These are phyloP conservation scores for Zymoseptoria tritici DNA, from an alignment of 2,329 filamentous ascomycete species.

Conservation along the genomic window DNA sequence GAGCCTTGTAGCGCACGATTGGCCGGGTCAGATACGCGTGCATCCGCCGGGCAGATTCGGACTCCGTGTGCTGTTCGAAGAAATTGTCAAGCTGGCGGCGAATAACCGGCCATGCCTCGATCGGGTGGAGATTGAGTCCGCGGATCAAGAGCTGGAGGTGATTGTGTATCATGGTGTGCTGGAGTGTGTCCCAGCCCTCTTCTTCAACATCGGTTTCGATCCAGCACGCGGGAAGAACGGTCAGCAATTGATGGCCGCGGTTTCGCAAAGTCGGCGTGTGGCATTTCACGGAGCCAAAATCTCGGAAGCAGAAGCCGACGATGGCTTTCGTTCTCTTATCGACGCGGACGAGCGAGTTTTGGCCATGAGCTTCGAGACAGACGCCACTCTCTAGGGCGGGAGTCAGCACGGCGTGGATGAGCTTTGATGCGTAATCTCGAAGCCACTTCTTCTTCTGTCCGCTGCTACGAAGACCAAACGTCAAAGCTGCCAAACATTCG, in stretches of 20 bases:
- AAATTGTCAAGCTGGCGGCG: background rate
- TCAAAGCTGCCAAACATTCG: background rate
- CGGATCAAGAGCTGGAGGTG: conserved; percentile 2
- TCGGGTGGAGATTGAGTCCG: background rate
- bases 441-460: background rate
- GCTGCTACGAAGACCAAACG: background rate
- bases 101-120: background rate
- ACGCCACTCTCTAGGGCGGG: conserved; percentile 3
- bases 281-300: conserved; percentile 4
- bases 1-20: background rate
- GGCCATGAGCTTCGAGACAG: conserved; percentile 7
- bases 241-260: conserved; percentile 1
- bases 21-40: background rate
- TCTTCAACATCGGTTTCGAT: conserved; percentile 3
- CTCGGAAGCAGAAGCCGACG: conserved; percentile 3
- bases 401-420: conserved; percentile 1
- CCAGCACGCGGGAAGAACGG: conserved; percentile 1
- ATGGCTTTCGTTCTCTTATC: background rate
- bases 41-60: background rate
- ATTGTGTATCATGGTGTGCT: conserved; percentile 5
- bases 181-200: conserved; percentile 4
- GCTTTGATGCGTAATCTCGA: background rate
- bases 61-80: background rate
- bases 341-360: conserved; percentile 2
- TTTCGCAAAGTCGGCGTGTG: conserved; percentile 4